phyloP scores from a whole-genome alignment of 352 stramenopile genomes.

The Phytopythium oedochilum region DNA sequence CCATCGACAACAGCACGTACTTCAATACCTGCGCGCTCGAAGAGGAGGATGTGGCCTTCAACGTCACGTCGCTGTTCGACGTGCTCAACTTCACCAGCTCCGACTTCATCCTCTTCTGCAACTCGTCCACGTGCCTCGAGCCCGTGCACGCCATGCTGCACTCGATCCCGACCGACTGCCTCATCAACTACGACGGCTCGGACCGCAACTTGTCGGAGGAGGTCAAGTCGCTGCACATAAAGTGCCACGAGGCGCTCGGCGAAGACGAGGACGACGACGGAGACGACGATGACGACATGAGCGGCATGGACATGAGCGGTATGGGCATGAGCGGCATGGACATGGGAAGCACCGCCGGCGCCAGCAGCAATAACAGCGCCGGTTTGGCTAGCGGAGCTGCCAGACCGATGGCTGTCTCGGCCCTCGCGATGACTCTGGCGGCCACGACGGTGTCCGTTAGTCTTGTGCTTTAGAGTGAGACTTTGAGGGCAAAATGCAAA shows the following conservation, averaged over 20 bases:
- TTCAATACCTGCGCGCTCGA: slow-evolving; percentile 40
- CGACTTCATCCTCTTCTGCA: slow-evolving; percentile 54
- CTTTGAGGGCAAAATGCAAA: too few relatives aligned
- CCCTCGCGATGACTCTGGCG: slow-evolving; percentile 4
- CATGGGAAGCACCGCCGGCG: slow-evolving; percentile 10
- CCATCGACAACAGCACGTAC: slow-evolving; percentile 42
- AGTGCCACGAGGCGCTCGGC: slow-evolving; percentile 37
- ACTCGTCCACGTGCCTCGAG: slow-evolving; percentile 44
- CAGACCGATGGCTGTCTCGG: slow-evolving; percentile 1
- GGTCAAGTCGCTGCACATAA: slow-evolving; percentile 34
- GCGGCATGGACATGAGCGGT: slow-evolving; percentile 13
- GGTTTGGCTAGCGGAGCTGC: slow-evolving; percentile 8
- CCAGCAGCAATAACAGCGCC: too few relatives aligned
- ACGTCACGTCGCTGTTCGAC: slow-evolving; percentile 39
- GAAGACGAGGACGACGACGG: slow-evolving; percentile 16
- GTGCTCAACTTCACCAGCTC: slow-evolving; percentile 33
- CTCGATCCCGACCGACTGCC: slow-evolving; percentile 28
- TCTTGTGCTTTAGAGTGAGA: background rate
- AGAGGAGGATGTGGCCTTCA: slow-evolving; percentile 40
- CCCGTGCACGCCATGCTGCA: slow-evolving; percentile 50
- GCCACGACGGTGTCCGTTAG: background rate
- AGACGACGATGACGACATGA: slow-evolving; percentile 11
- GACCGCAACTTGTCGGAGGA: slow-evolving; percentile 33
- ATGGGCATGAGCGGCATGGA: slow-evolving; percentile 21
- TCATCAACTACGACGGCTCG: slow-evolving; percentile 38